Evolutionary conservation across 768 basidiomycete species (phyloP).

Genomic region (Termitomyces sp.): DNA sequence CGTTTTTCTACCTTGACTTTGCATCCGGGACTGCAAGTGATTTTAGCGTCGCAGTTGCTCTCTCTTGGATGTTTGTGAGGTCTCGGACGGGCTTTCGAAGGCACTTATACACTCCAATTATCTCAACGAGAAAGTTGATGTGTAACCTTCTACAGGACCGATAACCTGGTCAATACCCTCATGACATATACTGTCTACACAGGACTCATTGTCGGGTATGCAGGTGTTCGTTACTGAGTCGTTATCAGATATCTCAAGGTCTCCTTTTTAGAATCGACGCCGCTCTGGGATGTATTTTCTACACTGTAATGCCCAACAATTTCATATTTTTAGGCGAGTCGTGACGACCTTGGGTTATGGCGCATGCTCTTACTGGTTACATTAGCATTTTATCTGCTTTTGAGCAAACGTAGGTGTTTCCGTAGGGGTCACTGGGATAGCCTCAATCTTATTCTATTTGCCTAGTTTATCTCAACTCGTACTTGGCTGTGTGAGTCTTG

Average conservation of each 20-base stretch:
- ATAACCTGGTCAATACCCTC: constrained; percentile 41
- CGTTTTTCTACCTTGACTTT: constrained; percentile 48
- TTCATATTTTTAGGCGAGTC: constrained; percentile 46
- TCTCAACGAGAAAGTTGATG: background rate
- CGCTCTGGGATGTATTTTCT: constrained; percentile 38
- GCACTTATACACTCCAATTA: constrained; percentile 22
- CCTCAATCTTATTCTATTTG: background rate
- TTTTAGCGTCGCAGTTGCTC: constrained; percentile 40
- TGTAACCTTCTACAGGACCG: constrained; percentile 32
- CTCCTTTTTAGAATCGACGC: constrained; percentile 37
- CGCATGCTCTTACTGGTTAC: background rate
- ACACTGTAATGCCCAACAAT: constrained; percentile 48
- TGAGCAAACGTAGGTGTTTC: constrained; percentile 42
- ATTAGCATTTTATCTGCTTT: constrained; percentile 42
- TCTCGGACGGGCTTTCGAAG: constrained; percentile 48
- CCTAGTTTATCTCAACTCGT: constrained; percentile 53
- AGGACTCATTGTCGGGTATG: constrained; percentile 41
- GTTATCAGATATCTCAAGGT: background rate
- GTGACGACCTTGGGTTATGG: background rate
- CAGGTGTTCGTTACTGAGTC: background rate
- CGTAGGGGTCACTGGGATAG: background rate
- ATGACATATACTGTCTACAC: constrained; percentile 53
- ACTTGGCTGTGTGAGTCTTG: constrained; percentile 37
- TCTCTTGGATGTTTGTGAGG: constrained; percentile 42
- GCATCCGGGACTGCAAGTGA: constrained; percentile 46